These are phyloP conservation scores for Panus rudis DNA, from an alignment of 768 basidiomycete genomes.

Conservation along the genomic window DNA sequence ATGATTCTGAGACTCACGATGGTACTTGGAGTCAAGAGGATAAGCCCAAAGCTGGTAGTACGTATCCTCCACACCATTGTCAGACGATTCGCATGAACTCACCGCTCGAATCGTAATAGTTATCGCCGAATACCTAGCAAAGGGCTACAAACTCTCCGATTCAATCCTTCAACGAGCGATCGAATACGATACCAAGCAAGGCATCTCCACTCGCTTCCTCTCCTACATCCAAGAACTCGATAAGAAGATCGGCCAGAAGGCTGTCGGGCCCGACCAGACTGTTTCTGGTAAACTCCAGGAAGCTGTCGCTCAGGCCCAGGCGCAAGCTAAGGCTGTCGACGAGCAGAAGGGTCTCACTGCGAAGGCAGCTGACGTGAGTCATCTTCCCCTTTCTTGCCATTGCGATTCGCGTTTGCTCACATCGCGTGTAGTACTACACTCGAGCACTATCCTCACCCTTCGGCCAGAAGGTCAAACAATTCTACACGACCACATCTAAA, in stretches of 20 bases:
- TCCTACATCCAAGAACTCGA: constrained; percentile 72
- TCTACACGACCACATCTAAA: constrained; percentile 87
- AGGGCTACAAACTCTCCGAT: constrained; percentile 81
- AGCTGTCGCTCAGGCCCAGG: constrained; percentile 53
- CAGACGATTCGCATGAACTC: neutral
- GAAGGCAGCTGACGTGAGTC: constrained; percentile 56
- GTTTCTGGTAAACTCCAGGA: constrained; percentile 66
- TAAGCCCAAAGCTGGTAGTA: constrained; percentile 86
- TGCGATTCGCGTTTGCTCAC: neutral
- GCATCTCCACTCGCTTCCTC: constrained; percentile 84
- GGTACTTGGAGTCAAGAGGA: too few relatives aligned
- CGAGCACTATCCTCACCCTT: constrained; percentile 69
- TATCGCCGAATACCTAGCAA: constrained; percentile 90
- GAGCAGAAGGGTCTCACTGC: constrained; percentile 74
- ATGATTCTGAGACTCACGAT: constrained; percentile 39
- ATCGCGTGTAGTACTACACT: constrained; percentile 56
- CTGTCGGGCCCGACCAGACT: constrained; percentile 78
- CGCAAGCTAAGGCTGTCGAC: constrained; percentile 70
- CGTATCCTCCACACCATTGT: constrained; percentile 17
- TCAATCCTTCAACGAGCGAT: constrained; percentile 71
- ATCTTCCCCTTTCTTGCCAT: neutral
- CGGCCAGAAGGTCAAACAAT: constrained; percentile 68
- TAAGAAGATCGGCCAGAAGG: constrained; percentile 49
- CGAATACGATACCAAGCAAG: constrained; percentile 75
- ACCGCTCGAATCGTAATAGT: constrained; percentile 38